A percentile compares a stretch with the other conserved stretches of the same genome.
Evolutionary conservation across 2,329 filamentous ascomycete genomes (phyloP).

Genomic region (Pseudogymnoascus sp.): DNA sequence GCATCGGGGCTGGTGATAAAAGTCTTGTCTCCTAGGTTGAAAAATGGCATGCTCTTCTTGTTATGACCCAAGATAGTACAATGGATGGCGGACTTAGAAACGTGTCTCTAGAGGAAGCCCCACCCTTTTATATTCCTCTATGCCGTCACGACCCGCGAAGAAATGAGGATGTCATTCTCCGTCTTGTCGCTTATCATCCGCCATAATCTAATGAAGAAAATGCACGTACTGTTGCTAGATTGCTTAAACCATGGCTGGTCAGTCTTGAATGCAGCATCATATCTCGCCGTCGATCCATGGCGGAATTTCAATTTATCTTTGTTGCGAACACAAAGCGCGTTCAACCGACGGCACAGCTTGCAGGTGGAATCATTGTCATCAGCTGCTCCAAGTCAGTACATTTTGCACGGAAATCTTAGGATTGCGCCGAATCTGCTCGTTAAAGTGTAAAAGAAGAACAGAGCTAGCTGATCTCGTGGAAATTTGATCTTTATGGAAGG

Average conservation of each 20-base stretch:
- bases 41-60: not conserved
- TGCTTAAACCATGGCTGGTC: conserved; percentile 27
- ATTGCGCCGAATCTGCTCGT: not conserved
- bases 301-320: conserved; percentile 18
- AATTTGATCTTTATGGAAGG: not conserved
- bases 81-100: not conserved
- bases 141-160: not conserved
- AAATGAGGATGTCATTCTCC: not conserved
- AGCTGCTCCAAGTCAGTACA: not conserved
- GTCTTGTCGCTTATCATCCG: not conserved
- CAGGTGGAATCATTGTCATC: not conserved
- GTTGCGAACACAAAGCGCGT: not conserved
- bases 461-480: not conserved
- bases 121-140: not conserved
- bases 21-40: not conserved
- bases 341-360: not conserved
- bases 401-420: not conserved
- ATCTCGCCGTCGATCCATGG: conserved; percentile 28
- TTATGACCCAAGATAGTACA: not conserved
- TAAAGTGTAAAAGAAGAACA: not conserved
- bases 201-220: not conserved
- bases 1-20: not conserved
- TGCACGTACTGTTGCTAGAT: conserved; percentile 20
- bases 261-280: conserved; percentile 25
- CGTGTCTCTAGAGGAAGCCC: not conserved